Base-by-base conservation (phyloP, 805 yeast genomes). In the Ogataea sp. region DNA sequence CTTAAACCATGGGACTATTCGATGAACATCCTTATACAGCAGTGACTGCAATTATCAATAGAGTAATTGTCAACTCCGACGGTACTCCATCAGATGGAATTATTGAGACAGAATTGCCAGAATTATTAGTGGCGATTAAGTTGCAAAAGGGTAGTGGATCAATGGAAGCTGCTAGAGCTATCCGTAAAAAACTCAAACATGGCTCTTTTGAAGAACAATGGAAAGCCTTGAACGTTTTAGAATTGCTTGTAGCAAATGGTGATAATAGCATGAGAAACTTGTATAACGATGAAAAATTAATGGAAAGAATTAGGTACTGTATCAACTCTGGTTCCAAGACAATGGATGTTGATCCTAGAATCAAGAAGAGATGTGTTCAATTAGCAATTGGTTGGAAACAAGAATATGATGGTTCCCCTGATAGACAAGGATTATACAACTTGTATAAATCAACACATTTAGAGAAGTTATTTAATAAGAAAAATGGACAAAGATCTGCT, bases 151-250 rank as follows among this genome's bases (percentile, higher is more conserved):
- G 56, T 37, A 55, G 58, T 1, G 71, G 80, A 6, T 66, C 80
- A 37, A 59, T 68, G 26, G 99, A 93, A 57, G 90, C 94, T 2
- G 97, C 97, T 0, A 69, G 97, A 32, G 94, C 96, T 1, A 64
- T 93, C 18, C 72, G 98, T 37, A 93, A 93, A 67, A 78, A 80
- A 52, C 64, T 93, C 54, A 93, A 94, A 62, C 83, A 90, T 54
- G 97, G 97, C n/a, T 53, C 68, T 2, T 55, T 61, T 4, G 60
- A 64, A 16, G 82, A 81, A 47, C 95, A 85, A 56, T 50, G 72
- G 39, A 73, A 84, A 34, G 83, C 95, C 0, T 58, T 88, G 44
- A 52, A 56, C 37, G 41, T 82, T 11, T 58, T 80, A 30, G 84
- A 83, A 48, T 61, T 75, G 16, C 56, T 82, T 18, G 77, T 83